Evolutionary conservation across 352 stramenopile species (phyloP), one percentile per base, ranked within the genome.

Genomic region (Thraustochytrium sp.): DNA sequence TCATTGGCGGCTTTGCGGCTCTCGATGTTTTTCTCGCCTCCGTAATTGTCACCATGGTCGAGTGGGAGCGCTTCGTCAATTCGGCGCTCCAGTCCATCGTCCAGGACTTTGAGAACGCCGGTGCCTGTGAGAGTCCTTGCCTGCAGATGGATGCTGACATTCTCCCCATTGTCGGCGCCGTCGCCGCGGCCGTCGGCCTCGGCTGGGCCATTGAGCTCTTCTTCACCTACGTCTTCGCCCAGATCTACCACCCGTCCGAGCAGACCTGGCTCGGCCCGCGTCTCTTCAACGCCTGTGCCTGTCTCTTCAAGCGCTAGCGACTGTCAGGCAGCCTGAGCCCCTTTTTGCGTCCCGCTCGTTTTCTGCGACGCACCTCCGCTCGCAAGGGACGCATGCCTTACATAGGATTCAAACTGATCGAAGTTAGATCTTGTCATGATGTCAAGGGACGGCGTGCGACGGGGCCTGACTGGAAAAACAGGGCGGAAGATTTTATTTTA

Each of bases 121-220:
- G 29, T 64, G 72, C 49, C 26, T 51, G 46, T 21, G 18, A 11
- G 0, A 44, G 36, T 2, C 37, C 63, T 21, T 82, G 72, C 34
- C n/a, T 82, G 9, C 49, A 63, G 36, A 38, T 55, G 13, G 9
- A 34, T 5, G 21, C 72, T 8, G 23, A 82, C 5, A 42, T 82
- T 16, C 8, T 77, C 0, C 34, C 21, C 2, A 44, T 9, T 23
- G n/a, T 82, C 21, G 82, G 44, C 54, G 0, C 78, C 49, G 31
- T 63, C 16, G 9, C 78, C 11, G 37, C 23, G 5, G 72, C 53
- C 4, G 72, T 82, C 44, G 26, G 31, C 16, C 18, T 82, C 5
- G 72, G 72, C 49, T 82, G 72, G 72, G 23, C 78, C 2, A 65
- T 82, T 4, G 72, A 82, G 54, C 53, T 82, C 48, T 34, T 82